Evolutionary conservation across 78 protist genomes (phyloP).

Genomic region (Cavenderia fasciculata): DNA sequence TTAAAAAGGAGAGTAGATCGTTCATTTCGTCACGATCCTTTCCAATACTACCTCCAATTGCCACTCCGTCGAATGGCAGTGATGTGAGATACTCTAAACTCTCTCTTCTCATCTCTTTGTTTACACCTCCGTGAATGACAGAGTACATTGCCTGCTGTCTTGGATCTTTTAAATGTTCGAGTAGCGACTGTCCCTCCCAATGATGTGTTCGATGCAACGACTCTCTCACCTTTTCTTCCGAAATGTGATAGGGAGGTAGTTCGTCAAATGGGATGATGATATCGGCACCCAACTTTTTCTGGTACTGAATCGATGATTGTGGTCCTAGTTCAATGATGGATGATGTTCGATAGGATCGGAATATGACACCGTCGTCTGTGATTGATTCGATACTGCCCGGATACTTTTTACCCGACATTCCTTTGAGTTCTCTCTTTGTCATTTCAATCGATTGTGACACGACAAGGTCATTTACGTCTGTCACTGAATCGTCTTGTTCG

Average conservation of each 20-base stretch:
- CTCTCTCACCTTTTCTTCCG: constrained; percentile 10
- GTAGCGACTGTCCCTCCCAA: constrained; percentile 84
- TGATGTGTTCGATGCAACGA: constrained; percentile 88
- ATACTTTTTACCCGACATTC: constrained; percentile 75
- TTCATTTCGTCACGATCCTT: constrained; percentile 74
- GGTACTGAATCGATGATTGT: constrained; percentile 76
- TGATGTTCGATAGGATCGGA: constrained; percentile 53
- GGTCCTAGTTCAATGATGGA: constrained; percentile 63
- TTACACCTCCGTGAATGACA: constrained; percentile 90
- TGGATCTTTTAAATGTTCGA: constrained; percentile 65
- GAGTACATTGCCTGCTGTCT: constrained; percentile 87
- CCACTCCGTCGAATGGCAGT: constrained; percentile 82
- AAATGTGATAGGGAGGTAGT: constrained; percentile 80
- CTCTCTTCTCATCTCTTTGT: constrained; percentile 51
- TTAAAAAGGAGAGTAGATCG: constrained; percentile 12
- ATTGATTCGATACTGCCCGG: constrained; percentile 56
- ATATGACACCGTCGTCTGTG: constrained; percentile 71
- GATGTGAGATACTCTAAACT: constrained; percentile 60
- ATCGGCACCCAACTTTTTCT: constrained; percentile 85
- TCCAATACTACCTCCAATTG: constrained; percentile 89
- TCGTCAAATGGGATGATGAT: constrained; percentile 90
- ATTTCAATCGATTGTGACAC: background rate
- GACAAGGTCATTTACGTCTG: background rate
- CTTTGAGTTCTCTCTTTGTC: constrained; percentile 81
- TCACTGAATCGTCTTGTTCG: background rate